Evolutionary conservation across 768 basidiomycete species (phyloP).

Genomic region (Amanita pseudoporphyria): DNA sequence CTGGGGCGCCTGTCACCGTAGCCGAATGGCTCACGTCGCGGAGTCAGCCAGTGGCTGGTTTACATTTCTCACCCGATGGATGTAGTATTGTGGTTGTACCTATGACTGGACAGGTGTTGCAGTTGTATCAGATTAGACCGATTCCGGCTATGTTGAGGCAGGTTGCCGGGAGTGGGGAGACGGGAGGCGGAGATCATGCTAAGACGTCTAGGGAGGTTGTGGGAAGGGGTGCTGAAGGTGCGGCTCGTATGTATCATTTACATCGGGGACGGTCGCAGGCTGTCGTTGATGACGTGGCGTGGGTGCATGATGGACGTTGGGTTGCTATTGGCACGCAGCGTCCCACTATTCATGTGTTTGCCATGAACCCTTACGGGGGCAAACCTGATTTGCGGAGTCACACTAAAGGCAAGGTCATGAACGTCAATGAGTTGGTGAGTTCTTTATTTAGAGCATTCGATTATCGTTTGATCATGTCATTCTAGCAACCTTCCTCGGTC

Average conservation of each 20-base stretch:
- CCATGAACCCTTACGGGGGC: conserved; percentile 71
- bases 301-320: conserved; percentile 57
- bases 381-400: conserved; percentile 53
- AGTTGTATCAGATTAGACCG: conserved; percentile 34
- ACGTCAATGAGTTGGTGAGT: conserved; percentile 40
- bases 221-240: conserved; percentile 10
- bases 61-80: conserved; percentile 47
- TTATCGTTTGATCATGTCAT: background rate
- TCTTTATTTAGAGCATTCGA: background rate
- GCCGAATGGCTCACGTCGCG: conserved; percentile 18
- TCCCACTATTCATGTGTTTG: conserved; percentile 63
- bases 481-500: conserved; percentile 40
- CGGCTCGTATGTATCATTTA: conserved; percentile 59
- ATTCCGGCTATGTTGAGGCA: conserved; percentile 8
- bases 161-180: background rate
- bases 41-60: conserved; percentile 37
- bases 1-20: conserved; percentile 13
- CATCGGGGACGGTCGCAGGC: conserved; percentile 65
- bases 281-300: conserved; percentile 43
- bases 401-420: conserved; percentile 46
- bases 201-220: background rate
- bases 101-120: conserved; percentile 45
- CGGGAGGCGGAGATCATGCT: background rate
- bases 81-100: conserved; percentile 39
- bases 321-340: conserved; percentile 56